Base-by-base conservation (phyloP, 1,139 yeast genomes). In the Saccharomyces hybrid region DNA sequence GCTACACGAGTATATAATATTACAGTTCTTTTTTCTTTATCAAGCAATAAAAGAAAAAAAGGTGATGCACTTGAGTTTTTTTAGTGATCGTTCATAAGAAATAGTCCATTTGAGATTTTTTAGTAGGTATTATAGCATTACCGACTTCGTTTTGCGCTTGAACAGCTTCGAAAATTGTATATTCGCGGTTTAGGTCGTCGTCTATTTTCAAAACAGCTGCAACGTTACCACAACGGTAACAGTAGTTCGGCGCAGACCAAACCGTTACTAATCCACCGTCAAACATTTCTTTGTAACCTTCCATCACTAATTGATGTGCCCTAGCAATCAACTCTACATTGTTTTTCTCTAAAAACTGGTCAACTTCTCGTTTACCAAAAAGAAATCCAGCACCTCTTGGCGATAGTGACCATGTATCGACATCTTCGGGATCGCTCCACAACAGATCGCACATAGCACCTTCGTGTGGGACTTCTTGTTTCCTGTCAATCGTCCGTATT, bases 351-450 rank as follows among this genome's bases (percentile, higher is more conserved):
- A 88, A 80, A 69, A 93, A 93, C 66, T 84, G 84, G 61, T 85
- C 84, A 47, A 89, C 90, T 66, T 91, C 96, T 71, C 88, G 81
- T 76, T 85, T 82, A 67, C 99, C 89, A 78, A 93, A 84, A 64
- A 96, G 79, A 81, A 87, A 95, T 58, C 99, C 99, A 51, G 99
- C 99, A 66, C 99, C 99, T 74, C 99, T 82, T 62, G 99, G 98
- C 55, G 96, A 86, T 60, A 93, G 84, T 26, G 97, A 96, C 99
- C 99, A 95, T 55, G 95, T 91, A 58, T 89, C 89, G 61, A 95
- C 84, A 19, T 89, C 97, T 69, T 93, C 99, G 2, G 99, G 99
- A 68, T 93, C 99, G 7, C 96, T 86, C 99, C 99, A 93, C 57
- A 93, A 77, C 68, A 93, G 76, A 71, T 93, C 99, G 74, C 98